Base-by-base conservation (phyloP, 768 basidiomycete genomes). In the Pleurotus salmoneostramineus region DNA sequence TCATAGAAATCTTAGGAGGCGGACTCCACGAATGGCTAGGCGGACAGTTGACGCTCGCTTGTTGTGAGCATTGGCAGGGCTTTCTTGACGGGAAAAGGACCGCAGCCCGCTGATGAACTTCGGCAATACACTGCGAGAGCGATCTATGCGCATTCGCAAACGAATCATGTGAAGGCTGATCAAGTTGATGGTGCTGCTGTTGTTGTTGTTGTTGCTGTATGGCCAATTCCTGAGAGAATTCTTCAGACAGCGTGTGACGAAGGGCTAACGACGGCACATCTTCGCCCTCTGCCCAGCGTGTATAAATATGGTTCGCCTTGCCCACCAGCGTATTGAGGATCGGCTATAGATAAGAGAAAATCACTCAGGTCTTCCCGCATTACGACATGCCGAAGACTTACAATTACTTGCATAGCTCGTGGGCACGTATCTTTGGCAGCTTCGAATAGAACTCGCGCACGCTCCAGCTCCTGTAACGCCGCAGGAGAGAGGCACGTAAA, bases 401-500 rank as follows among this genome's bases (percentile, higher is more conserved):
- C 79, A 46, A 77, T 68, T 37, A 80, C 75, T 65, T 80, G 76
- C 61, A 70, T 59, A 14, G 78, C 78, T 54, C 78, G 71, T 40
- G 78, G 74, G 65, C 78, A 80, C 21, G 66, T 72, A 50, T 77
- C 74, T 59, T 74, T 76, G 33, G 77, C 79, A 17, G 73, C 67
- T 50, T 74, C 74, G 66, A 80, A 82, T 44, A 81, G 60, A 57
- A 68, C 65, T 40, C 78, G 69, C 6, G 78, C 78, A 36, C 79
- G 72, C 65, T 82, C 76, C 8, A 89, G 72, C 64, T 88, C 84
- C 66, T 82, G 80, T 37, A 89, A 74, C 40, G 83, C 86, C 61
- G 81, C 82, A 50, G 83, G 82, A 10, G 83, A 81, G 10, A 88
- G 71, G 61, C 81, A 83, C 31, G 85, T 80, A 66, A 82, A 84